phyloP scores from a whole-genome alignment of 2,329 filamentous ascomycete genomes.

The Penicillium aurantiogriseum region DNA sequence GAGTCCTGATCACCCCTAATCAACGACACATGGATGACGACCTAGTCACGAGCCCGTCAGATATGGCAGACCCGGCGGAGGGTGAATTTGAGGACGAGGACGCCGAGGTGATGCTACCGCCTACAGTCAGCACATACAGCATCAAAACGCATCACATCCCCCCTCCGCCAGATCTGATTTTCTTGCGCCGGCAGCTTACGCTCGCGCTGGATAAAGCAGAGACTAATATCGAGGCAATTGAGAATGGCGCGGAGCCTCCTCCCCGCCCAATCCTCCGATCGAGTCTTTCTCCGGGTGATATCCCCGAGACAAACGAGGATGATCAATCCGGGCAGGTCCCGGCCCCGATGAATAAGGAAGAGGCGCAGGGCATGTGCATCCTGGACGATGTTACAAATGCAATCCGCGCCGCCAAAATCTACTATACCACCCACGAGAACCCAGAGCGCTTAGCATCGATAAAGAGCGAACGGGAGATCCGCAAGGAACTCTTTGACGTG shows the following conservation, averaged over 20 bases:
- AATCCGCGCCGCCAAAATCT: slow-evolving; percentile 93
- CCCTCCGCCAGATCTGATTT: slow-evolving; percentile 77
- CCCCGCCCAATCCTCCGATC: slow-evolving; percentile 31
- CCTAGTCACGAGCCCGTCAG: slow-evolving; percentile 54
- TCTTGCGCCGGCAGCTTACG: slow-evolving; percentile 69
- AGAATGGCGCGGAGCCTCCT: slow-evolving; percentile 31
- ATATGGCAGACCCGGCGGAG: slow-evolving; percentile 42
- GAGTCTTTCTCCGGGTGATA: slow-evolving; percentile 34
- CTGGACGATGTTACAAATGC: slow-evolving; percentile 90
- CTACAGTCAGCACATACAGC: slow-evolving; percentile 94
- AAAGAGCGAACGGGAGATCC: slow-evolving; percentile 80
- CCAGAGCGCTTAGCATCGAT: slow-evolving; percentile 82
- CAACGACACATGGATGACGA: slow-evolving; percentile 44
- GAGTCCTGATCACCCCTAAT: slow-evolving; percentile 41
- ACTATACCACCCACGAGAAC: slow-evolving; percentile 89
- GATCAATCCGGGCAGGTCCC: slow-evolving; percentile 31
- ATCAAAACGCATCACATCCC: slow-evolving; percentile 77
- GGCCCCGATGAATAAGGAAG: slow-evolving; percentile 67
- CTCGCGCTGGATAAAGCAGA: slow-evolving; percentile 67
- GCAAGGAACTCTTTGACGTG: slow-evolving; percentile 77
- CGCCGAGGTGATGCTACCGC: slow-evolving; percentile 83
- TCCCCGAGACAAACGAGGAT: slow-evolving; percentile 41
- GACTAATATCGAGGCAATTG: slow-evolving; percentile 59
- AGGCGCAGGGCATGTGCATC: slow-evolving; percentile 87
- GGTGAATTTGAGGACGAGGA: slow-evolving; percentile 49